Conservation (phyloP, 306 rosid species). For the Lotus japonicus region DNA sequence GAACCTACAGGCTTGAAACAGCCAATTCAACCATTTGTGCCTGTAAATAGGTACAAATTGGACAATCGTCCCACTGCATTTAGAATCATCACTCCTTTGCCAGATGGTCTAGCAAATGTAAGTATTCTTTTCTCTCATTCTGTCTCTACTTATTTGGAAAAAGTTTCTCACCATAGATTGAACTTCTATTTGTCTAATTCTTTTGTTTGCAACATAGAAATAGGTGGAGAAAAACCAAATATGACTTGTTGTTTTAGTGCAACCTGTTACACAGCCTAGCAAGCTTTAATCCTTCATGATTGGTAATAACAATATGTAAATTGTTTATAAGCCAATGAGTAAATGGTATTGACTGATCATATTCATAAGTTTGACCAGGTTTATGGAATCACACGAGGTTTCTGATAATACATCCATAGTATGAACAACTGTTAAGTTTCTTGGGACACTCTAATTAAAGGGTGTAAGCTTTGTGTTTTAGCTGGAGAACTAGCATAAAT, state of each 20-base stretch:
- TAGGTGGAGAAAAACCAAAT: not conserved
- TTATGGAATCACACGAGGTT: not conserved
- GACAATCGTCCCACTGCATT: slow-evolving; percentile 77
- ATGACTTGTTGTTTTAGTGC: not conserved
- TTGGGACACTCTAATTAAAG: not conserved
- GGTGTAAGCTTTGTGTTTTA: too few relatives aligned
- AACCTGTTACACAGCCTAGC: not conserved
- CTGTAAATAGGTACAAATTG: slow-evolving; percentile 67
- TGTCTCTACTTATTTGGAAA: not conserved
- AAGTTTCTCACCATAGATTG: not conserved
- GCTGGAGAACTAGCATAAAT: too few relatives aligned
- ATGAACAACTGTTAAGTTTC: not conserved
- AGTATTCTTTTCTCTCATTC: slow-evolving; percentile 27
- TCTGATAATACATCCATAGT: not conserved
- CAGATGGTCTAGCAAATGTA: slow-evolving; percentile 70
- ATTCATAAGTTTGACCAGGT: not conserved
- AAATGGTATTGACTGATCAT: not conserved
- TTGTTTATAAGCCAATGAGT: not conserved
- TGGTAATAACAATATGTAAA: not conserved
- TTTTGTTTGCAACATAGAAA: not conserved
- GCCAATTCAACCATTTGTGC: slow-evolving; percentile 41
- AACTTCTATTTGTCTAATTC: not conserved
- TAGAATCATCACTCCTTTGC: slow-evolving; percentile 75
- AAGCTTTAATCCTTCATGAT: not conserved
- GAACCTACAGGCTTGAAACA: slow-evolving; percentile 56